phyloP scores from a whole-genome alignment of 2,329 filamentous ascomycete species.

The Cercospora sojina region DNA sequence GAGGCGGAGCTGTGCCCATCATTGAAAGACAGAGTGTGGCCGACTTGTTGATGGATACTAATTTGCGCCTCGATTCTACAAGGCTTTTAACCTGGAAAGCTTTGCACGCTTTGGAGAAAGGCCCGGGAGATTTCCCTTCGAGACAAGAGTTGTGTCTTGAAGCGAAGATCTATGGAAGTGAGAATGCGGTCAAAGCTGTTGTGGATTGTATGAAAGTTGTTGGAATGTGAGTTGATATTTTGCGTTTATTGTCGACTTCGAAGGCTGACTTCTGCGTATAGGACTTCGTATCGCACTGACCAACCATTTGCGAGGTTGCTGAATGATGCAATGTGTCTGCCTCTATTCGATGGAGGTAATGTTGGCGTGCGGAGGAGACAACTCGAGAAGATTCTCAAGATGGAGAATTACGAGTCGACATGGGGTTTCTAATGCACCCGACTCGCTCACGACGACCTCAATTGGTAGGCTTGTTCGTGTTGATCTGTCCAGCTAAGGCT shows the following conservation, averaged over 20 bases:
- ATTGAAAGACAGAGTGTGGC: constrained; percentile 53
- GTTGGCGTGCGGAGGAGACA: constrained; percentile 53
- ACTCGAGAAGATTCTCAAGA: constrained; percentile 48
- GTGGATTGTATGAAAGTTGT: constrained; percentile 54
- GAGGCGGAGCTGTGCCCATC: constrained; percentile 49
- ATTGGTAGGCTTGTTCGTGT: not conserved
- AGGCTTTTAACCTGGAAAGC: constrained; percentile 56
- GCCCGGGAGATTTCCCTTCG: constrained; percentile 42
- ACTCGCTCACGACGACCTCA: not conserved
- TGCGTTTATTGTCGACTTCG: not conserved
- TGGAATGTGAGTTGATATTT: constrained; percentile 44
- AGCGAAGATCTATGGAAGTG: constrained; percentile 55
- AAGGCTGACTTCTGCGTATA: constrained; percentile 25
- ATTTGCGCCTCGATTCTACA: constrained; percentile 54
- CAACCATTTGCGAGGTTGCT: constrained; percentile 48
- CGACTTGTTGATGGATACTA: constrained; percentile 54
- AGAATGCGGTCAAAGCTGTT: constrained; percentile 50
- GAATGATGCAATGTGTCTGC: constrained; percentile 49
- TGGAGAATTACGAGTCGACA: constrained; percentile 46
- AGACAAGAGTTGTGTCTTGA: constrained; percentile 50
- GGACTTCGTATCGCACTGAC: constrained; percentile 43
- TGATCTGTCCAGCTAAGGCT: not conserved
- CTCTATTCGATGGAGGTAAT: constrained; percentile 57
- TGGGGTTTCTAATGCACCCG: constrained; percentile 38
- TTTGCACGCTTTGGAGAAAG: constrained; percentile 46